Base-by-base conservation (phyloP, 2,329 filamentous ascomycete species). In the Myriangium duriaei region DNA sequence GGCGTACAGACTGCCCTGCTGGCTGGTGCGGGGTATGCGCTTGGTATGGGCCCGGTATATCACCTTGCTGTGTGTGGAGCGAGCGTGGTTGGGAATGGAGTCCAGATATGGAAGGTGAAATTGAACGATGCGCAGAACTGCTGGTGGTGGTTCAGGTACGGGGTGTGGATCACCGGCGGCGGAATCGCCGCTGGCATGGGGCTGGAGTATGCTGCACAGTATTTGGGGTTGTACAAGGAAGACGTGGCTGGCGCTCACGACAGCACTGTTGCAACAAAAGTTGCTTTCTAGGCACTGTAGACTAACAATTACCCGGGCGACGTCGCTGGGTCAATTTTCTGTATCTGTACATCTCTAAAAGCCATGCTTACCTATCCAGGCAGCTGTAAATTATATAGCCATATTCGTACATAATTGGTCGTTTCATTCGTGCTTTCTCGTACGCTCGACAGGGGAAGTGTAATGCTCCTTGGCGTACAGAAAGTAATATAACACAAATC, bases 1-100 rank as follows among this genome's bases (percentile, higher is more conserved):
- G 66, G 70, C 2, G 64, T 72, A 5, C 84, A 92, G 56, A 61
- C 88, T 10, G 71, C 70, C 2, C 60, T 91, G 11, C 65, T 93
- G 24, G 74, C 73, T 3, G 76, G 72, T 2, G 80, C 82, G 11
- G 84, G 85, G 1, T 56, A 71, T 24, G 74, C 76, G 10, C 68
- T 66, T 11, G 72, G 71, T 11, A 64, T 71, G 13, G 72, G 74
- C 1, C 73, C 73, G 2, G 48, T 73, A 11, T 78, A 72, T 56
- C 76, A 72, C 42, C 48, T 66, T 9, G 72, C 71, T 4, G 70
- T 65, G 34, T 75, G 71, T 43, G 74, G 74, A 24, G 68, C 72
- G 42, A 71, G 72, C 6, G 61, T 63, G 16, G 45, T 65, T 21
- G 67, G 72, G 2, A 57, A 76, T 15, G 69, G 62, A 1, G 63